A percentile compares a stretch with the other conserved stretches of the same genome.
Conservation (phyloP, 2,329 filamentous ascomycete genomes). For the Cordyceps cateniannulata region DNA sequence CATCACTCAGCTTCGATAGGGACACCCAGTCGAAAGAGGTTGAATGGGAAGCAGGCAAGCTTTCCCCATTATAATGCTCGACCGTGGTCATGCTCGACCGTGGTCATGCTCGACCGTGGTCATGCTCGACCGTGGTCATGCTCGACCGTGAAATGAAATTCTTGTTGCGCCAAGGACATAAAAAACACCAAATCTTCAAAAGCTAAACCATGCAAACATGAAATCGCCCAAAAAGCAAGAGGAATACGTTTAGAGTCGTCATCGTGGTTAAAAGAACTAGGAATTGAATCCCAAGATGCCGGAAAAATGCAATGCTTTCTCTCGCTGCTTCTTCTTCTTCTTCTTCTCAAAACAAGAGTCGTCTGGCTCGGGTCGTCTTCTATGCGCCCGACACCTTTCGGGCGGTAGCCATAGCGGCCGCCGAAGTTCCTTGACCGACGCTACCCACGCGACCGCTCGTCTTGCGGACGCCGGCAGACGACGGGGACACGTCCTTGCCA, state of each 20-base stretch:
- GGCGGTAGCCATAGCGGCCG: constrained; percentile 36
- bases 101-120: no score
- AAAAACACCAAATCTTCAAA: constrained; percentile 19
- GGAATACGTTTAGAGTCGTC: constrained; percentile 29
- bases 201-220: constrained; percentile 38
- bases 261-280: constrained; percentile 29
- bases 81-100: no score
- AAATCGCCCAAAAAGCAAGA: constrained; percentile 28
- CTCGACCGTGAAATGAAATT: neutral
- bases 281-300: neutral
- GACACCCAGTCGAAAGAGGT: neutral
- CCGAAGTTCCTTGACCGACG: constrained; percentile 38
- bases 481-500: constrained; percentile 37
- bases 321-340: neutral
- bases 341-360: constrained; percentile 11
- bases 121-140: neutral
- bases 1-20: neutral
- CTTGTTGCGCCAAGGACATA: neutral
- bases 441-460: constrained; percentile 60
- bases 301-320: constrained; percentile 12
- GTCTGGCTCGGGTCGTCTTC: constrained; percentile 20
- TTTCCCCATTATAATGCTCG: no score
- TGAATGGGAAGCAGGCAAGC: no score
- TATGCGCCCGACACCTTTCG: constrained; percentile 48
- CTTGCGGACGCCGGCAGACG: constrained; percentile 50